These are phyloP conservation scores for Globisporangium lucens DNA, from an alignment of 352 stramenopile species.

Conservation along the genomic window DNA sequence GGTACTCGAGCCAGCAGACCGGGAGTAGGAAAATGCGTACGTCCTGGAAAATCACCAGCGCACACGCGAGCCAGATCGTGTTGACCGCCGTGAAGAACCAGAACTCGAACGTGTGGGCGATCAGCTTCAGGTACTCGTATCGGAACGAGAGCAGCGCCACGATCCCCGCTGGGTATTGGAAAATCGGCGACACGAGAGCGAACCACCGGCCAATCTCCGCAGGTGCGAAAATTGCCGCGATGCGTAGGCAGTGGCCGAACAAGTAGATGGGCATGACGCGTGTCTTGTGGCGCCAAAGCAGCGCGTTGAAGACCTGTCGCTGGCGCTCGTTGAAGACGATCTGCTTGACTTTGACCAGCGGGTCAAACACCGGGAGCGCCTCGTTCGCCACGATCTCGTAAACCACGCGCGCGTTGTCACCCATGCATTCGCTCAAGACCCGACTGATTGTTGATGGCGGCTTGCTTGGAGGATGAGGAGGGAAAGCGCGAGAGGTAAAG, in stretches of 20 bases:
- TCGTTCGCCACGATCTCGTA: conserved; percentile 17
- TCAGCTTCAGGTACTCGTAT: conserved; percentile 8
- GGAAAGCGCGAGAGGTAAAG: too few relatives aligned
- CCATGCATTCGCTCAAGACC: neutral
- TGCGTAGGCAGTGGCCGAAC: conserved; percentile 7
- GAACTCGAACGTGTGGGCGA: conserved; percentile 12
- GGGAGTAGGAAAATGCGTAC: conserved; percentile 5
- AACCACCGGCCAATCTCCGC: conserved; percentile 4
- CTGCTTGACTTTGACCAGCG: conserved; percentile 13
- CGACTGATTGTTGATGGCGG: neutral
- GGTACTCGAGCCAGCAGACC: conserved; percentile 8
- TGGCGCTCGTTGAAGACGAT: neutral
- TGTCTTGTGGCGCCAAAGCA: conserved; percentile 8
- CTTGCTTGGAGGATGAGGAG: neutral
- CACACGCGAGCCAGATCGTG: conserved; percentile 8
- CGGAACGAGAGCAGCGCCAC: conserved; percentile 13
- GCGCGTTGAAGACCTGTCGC: neutral
- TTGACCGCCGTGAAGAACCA: conserved; percentile 7
- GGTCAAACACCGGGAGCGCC: conserved; percentile 10
- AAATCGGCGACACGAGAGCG: conserved; percentile 5
- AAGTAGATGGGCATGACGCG: neutral
- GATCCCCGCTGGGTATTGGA: conserved; percentile 2
- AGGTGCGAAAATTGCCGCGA: conserved; percentile 6
- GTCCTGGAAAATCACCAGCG: conserved; percentile 6
- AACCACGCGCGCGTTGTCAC: neutral